phyloP scores from a whole-genome alignment of 169 alveolate species.

The Plasmodium falciparum region DNA sequence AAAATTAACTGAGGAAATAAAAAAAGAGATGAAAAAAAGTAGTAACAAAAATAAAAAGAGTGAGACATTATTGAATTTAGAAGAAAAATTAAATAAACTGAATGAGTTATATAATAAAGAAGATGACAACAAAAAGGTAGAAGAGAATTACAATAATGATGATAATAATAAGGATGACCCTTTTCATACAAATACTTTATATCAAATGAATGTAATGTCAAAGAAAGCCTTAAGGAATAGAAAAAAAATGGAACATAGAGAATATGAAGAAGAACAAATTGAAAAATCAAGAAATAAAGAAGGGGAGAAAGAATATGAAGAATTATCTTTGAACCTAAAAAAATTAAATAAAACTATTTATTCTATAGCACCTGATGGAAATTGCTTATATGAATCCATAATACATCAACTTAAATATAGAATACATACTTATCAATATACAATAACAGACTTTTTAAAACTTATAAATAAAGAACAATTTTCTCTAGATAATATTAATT shows the following conservation, averaged over 20 bases:
- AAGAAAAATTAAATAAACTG: constrained; percentile 45
- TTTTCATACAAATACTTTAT: constrained; percentile 17
- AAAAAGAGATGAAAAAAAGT: constrained; percentile 61
- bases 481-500: constrained; percentile 36
- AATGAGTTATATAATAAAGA: constrained; percentile 34
- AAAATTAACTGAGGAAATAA: constrained; percentile 65
- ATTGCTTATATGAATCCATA: constrained; percentile 70
- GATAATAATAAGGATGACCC: constrained; percentile 10
- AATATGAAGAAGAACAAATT: constrained; percentile 35
- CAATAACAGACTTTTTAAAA: constrained; percentile 20
- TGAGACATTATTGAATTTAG: constrained; percentile 36
- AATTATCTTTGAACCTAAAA: constrained; percentile 27
- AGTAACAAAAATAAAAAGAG: constrained; percentile 37
- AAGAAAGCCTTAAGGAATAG: constrained; percentile 46
- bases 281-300: constrained; percentile 40
- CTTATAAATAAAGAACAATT: constrained; percentile 30
- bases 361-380: constrained; percentile 72
- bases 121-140: background rate
- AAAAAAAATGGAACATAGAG: constrained; percentile 32
- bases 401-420: constrained; percentile 63
- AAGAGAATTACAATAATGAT: background rate
- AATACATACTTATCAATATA: constrained; percentile 22
- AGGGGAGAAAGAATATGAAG: constrained; percentile 45
- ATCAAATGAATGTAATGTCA: constrained; percentile 30
- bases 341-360: constrained; percentile 34